A percentile compares a stretch with the other conserved stretches of the same genome.
phyloP scores from a whole-genome alignment of 2,329 filamentous ascomycete genomes.

The Neopestalotiopsis sp. region DNA sequence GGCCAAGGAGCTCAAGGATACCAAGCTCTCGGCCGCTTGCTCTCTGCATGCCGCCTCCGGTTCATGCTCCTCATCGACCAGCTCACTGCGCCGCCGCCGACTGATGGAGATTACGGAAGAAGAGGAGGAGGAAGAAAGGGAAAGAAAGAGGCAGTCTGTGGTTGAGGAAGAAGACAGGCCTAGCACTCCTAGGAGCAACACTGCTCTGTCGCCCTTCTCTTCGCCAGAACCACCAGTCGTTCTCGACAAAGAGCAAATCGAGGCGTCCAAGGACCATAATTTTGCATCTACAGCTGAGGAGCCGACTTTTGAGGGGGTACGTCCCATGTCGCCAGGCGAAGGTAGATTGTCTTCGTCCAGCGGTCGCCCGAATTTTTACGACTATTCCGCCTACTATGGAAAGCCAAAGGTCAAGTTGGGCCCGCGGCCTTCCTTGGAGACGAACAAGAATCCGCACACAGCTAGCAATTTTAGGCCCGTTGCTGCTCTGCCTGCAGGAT shows the following conservation, averaged over 20 bases:
- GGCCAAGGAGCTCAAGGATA: slow-evolving; percentile 83
- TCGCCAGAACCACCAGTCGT: slow-evolving; percentile 46
- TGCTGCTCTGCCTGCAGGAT: slow-evolving; percentile 79
- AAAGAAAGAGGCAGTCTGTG: slow-evolving; percentile 63
- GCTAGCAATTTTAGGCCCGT: slow-evolving; percentile 72
- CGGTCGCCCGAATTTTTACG: slow-evolving; percentile 56
- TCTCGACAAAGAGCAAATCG: slow-evolving; percentile 58
- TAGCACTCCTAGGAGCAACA: slow-evolving; percentile 28
- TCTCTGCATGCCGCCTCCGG: slow-evolving; percentile 87
- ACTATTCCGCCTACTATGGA: slow-evolving; percentile 55
- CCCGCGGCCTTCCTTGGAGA: slow-evolving; percentile 78
- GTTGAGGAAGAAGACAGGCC: slow-evolving; percentile 54
- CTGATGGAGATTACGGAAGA: slow-evolving; percentile 95
- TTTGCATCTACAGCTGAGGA: slow-evolving; percentile 57
- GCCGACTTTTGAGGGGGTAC: slow-evolving; percentile 56
- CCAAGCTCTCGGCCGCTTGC: slow-evolving; percentile 85
- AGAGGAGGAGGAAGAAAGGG: slow-evolving; percentile 75
- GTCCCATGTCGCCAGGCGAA: slow-evolving; percentile 47
- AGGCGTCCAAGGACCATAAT: slow-evolving; percentile 53
- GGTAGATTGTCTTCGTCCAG: slow-evolving; percentile 59
- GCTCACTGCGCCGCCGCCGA: slow-evolving; percentile 76
- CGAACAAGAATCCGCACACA: slow-evolving; percentile 65
- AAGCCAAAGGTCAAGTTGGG: slow-evolving; percentile 90
- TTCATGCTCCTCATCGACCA: slow-evolving; percentile 84
- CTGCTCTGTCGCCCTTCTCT: slow-evolving; percentile 32